Base-by-base conservation (phyloP, 2,329 filamentous ascomycete species). In the Fusarium subtropicale region DNA sequence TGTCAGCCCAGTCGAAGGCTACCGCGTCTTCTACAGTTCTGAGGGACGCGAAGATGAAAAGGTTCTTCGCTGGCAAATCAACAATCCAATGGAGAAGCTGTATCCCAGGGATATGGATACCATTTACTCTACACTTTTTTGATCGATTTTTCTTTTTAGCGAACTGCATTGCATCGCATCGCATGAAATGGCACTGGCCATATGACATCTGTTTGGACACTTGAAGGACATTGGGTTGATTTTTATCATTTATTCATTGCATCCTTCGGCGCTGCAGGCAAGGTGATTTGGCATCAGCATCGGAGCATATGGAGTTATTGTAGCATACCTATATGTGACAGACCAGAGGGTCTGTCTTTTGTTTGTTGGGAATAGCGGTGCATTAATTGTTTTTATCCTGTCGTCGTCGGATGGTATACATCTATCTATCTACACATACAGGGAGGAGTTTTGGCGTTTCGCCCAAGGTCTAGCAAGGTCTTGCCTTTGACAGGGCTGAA, bases 61-160 rank as follows among this genome's bases (percentile, higher is more conserved):
- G 46, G 70, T 69, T 46, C 71, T 65, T 47, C 74, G 72, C 30
- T 81, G 79, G 79, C 77, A 79, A 53, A 78, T 81, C n/a, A 66
- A 64, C 18, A 75, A 76, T 53, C 76, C 80, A 2, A 76, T 81
- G 20, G 77, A 79, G 60, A 72, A 71, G 46, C 68, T 73, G 18
- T 79, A 81, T 67, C 79, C 80, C 6, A 74, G 75, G 47, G 76
- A 78, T 33, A 79, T 80, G 79, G 80, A 81, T 56, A 75, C 76
- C 45, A 72, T 81, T 38, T 81, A 81, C 61, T 74, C 69, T 51
- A 59, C 69, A 39, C 60, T 75, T 36, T 59, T 69, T 52, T 78
- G 58, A 74, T 50, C 50, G 56, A 63, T 42, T 31, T 33, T 36
- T 20, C 48, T 42, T 31, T 31, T 36, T 20, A 48, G 44, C 33